Percentiles rank a stretch among this genome's conserved stretches.
phyloP scores from a whole-genome alignment of 805 yeast genomes.

The Ogataea methylovora region DNA sequence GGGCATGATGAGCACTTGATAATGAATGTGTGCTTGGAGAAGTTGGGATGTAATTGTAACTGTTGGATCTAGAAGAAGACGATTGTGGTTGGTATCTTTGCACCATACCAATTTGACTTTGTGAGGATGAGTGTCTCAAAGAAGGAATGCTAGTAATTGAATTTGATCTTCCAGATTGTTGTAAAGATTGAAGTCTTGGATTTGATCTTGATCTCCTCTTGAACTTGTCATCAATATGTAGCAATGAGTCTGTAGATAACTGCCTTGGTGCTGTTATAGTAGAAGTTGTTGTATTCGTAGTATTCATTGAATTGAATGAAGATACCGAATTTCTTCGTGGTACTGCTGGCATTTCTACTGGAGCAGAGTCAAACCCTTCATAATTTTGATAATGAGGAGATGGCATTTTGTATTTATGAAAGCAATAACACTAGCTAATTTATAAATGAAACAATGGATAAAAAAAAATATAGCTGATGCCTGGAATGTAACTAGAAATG shows the following conservation, averaged over 20 bases:
- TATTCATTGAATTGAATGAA: constrained; percentile 18
- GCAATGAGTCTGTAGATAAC: constrained; percentile 31
- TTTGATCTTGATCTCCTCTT: constrained; percentile 27
- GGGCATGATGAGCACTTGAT: too few species aligned
- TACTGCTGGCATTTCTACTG: background rate
- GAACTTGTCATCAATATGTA: constrained; percentile 31
- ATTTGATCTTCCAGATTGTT: constrained; percentile 7
- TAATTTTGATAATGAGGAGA: too few species aligned
- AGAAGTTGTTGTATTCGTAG: constrained; percentile 2
- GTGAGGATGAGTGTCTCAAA: too few species aligned
- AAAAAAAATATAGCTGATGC: too few species aligned
- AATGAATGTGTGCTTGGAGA: background rate
- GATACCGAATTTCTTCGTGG: constrained; percentile 28
- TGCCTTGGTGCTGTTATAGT: constrained; percentile 18
- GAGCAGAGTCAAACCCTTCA: too few species aligned
- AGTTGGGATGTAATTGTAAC: background rate
- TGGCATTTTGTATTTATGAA: too few species aligned
- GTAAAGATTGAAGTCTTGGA: constrained; percentile 7
- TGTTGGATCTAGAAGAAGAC: background rate
- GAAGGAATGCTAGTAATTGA: constrained; percentile 10
- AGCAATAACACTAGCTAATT: too few species aligned
- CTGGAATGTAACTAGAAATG: too few species aligned
- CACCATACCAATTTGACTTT: too few species aligned
- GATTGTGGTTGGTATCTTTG: too few species aligned
- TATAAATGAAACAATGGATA: too few species aligned